Percentiles rank a stretch among this genome's conserved stretches.
phyloP scores from a whole-genome alignment of 73 alveolate genomes.

The Paramecium caudatum region DNA sequence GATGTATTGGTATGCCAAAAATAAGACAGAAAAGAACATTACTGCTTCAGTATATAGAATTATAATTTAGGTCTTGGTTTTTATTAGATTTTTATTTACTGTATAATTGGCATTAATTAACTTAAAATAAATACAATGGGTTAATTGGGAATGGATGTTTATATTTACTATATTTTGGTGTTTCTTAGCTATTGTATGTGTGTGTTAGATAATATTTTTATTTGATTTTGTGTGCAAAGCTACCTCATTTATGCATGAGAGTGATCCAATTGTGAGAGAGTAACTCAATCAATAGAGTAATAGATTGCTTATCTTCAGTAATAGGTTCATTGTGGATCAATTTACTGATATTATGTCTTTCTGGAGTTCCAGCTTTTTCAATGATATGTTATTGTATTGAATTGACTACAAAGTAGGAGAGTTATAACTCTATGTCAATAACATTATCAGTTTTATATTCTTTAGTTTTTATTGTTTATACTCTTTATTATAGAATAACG shows the following conservation, averaged over 20 bases:
- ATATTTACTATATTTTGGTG: constrained; percentile 46
- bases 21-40: constrained; percentile 4
- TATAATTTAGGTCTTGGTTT: background rate
- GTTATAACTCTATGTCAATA: constrained; percentile 5
- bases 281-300: background rate
- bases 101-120: background rate
- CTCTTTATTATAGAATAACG: constrained; percentile 30
- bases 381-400: constrained; percentile 20
- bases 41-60: background rate
- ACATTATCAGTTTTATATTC: constrained; percentile 31
- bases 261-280: constrained; percentile 8
- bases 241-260: background rate
- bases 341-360: background rate
- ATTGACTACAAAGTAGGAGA: background rate
- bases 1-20: background rate
- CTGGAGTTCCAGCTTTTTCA: constrained; percentile 25
- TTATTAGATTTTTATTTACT: background rate
- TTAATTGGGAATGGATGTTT: constrained; percentile 42
- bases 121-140: background rate
- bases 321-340: constrained; percentile 66
- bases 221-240: constrained; percentile 38
- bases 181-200: background rate
- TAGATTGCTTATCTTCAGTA: background rate
- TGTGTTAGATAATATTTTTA: background rate
- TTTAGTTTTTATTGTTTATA: background rate